phyloP scores from a whole-genome alignment of 257 asterid genomes.

The Anisodus tanguticus region DNA sequence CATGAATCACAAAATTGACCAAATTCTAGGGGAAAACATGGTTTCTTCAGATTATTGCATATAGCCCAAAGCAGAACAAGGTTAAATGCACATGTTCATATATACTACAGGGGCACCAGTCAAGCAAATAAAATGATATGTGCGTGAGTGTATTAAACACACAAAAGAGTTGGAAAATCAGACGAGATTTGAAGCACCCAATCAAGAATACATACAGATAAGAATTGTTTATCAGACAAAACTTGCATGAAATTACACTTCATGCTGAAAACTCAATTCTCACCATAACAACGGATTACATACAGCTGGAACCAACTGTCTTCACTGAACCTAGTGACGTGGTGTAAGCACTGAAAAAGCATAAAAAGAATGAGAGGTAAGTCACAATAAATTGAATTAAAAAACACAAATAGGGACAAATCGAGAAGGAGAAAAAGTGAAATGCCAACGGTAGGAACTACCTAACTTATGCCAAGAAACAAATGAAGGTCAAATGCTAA shows the following conservation, averaged over 20 bases:
- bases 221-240: constrained; percentile 20
- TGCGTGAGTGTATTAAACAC: background rate
- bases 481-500: constrained; percentile 12
- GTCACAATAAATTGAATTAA: background rate
- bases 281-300: constrained; percentile 43
- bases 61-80: constrained; percentile 1
- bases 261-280: constrained; percentile 29
- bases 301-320: constrained; percentile 43
- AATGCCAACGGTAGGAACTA: background rate
- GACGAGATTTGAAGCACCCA: background rate
- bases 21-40: background rate
- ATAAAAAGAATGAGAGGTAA: constrained; percentile 17
- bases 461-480: constrained; percentile 11
- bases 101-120: background rate
- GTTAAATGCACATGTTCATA: background rate
- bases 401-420: background rate
- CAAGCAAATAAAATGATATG: constrained; percentile 14
- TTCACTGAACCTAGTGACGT: constrained; percentile 42
- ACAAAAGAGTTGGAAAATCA: background rate
- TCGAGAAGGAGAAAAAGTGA: background rate
- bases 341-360: constrained; percentile 56
- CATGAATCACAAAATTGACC: constrained; percentile 3
- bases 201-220: constrained; percentile 6
- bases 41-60: constrained; percentile 13
- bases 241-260: constrained; percentile 4